Percentiles rank a stretch among this genome's conserved stretches.
Conservation (phyloP, 805 yeast species). For the Millerozyma miso region DNA sequence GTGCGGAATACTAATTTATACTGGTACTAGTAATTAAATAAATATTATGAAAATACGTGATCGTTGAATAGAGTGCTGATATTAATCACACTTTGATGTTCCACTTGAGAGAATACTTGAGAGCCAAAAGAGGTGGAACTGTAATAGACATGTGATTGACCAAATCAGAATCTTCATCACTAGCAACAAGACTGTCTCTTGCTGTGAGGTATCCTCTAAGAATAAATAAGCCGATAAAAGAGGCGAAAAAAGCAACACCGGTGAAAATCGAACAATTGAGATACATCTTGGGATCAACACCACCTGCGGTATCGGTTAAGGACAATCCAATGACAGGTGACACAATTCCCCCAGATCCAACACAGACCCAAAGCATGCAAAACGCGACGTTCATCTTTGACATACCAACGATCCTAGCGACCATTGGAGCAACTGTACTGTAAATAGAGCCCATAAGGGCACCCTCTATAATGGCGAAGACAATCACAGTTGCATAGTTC, state of each 20-base stretch:
- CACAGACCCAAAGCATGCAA: conserved; percentile 50
- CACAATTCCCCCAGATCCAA: conserved; percentile 48
- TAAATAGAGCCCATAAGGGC: conserved; percentile 58
- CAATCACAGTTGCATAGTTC: conserved; percentile 52
- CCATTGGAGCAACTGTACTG: conserved; percentile 50
- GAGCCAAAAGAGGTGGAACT: conserved; percentile 7
- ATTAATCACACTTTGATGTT: background rate
- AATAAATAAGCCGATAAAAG: conserved; percentile 38
- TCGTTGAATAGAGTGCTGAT: background rate
- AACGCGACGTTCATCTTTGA: conserved; percentile 45
- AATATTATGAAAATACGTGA: background rate
- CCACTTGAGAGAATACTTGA: conserved; percentile 8
- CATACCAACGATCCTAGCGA: conserved; percentile 52
- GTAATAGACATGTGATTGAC: conserved; percentile 7
- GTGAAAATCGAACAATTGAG: conserved; percentile 53
- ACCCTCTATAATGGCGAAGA: conserved; percentile 51
- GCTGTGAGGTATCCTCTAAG: conserved; percentile 55
- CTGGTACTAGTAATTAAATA: background rate
- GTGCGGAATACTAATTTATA: background rate
- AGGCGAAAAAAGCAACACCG: conserved; percentile 50
- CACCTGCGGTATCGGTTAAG: conserved; percentile 32
- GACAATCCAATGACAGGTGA: conserved; percentile 60
- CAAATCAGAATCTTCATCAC: conserved; percentile 13
- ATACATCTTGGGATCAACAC: conserved; percentile 44
- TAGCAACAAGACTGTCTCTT: conserved; percentile 31